These are phyloP conservation scores for Astragalus membranaceus DNA, from an alignment of 306 rosid genomes.

Conservation along the genomic window DNA sequence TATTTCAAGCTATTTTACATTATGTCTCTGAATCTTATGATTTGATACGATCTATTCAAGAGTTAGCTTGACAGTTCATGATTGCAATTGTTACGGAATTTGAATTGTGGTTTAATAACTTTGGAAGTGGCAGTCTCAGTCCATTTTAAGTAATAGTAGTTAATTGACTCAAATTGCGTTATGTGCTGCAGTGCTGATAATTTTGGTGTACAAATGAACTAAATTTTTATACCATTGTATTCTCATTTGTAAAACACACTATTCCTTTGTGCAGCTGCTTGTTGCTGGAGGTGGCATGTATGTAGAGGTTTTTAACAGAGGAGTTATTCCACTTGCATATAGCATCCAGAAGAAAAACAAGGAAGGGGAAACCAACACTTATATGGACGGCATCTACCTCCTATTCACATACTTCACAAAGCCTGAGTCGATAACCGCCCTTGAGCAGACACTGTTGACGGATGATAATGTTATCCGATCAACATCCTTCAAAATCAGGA, in stretches of 20 bases:
- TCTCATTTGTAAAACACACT: not conserved
- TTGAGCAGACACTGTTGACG: conserved; percentile 44
- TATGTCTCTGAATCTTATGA: not conserved
- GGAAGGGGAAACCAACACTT: conserved; percentile 77
- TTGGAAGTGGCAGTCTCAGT: not conserved
- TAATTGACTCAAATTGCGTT: not conserved
- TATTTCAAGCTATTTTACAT: not conserved
- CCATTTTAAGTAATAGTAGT: not conserved
- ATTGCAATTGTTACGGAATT: not conserved
- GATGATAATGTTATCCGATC: conserved; percentile 76
- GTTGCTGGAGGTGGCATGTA: conserved; percentile 99
- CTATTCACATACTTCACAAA: conserved; percentile 81
- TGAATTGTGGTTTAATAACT: not conserved
- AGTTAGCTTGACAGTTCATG: not conserved
- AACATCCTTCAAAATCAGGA: conserved; percentile 61
- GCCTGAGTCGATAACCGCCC: conserved; percentile 51
- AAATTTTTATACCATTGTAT: not conserved
- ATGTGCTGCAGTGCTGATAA: not conserved
- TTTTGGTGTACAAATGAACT: not conserved
- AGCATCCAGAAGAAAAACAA: conserved; percentile 76
- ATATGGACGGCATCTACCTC: conserved; percentile 88
- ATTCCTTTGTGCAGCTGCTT: conserved; percentile 61
- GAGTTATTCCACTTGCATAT: conserved; percentile 76
- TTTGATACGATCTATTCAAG: not conserved
- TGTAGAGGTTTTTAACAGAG: conserved; percentile 86